Evolutionary conservation across 768 basidiomycete genomes (phyloP).

Genomic region (Russula dissimulans): DNA sequence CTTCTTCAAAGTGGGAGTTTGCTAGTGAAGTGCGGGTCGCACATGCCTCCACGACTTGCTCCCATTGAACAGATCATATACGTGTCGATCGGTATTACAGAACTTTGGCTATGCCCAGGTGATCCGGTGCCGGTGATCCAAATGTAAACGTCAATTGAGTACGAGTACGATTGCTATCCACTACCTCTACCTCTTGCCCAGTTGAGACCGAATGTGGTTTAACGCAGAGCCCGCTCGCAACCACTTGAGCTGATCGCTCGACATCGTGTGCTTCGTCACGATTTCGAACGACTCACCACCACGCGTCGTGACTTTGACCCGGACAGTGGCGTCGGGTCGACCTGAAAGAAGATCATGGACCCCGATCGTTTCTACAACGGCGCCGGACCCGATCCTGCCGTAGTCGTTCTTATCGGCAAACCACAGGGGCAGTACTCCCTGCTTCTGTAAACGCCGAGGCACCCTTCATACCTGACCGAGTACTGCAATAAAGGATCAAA

Average conservation of each 20-base stretch:
- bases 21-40: no score
- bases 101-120: no score
- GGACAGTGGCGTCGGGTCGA: slow-evolving; percentile 34
- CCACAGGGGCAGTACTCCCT: slow-evolving; percentile 95
- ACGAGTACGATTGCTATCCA: no score
- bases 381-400: slow-evolving; percentile 69
- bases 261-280: slow-evolving; percentile 81
- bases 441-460: slow-evolving; percentile 54
- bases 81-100: not conserved
- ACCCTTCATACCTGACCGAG: not conserved
- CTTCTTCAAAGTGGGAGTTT: no score
- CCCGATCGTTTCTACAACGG: slow-evolving; percentile 77
- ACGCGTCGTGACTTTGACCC: slow-evolving; percentile 55
- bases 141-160: no score
- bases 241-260: slow-evolving; percentile 85
- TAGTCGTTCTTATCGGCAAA: slow-evolving; percentile 85
- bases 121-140: no score
- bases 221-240: slow-evolving; percentile 80
- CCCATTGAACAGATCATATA: no score
- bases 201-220: slow-evolving; percentile 60
- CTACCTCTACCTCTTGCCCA: not conserved
- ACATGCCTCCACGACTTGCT: no score
- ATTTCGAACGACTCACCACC: slow-evolving; percentile 59
- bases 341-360: slow-evolving; percentile 53
- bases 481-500: not conserved